phyloP scores from a whole-genome alignment of 2,329 filamentous ascomycete species.

The Fusarium sp. region DNA sequence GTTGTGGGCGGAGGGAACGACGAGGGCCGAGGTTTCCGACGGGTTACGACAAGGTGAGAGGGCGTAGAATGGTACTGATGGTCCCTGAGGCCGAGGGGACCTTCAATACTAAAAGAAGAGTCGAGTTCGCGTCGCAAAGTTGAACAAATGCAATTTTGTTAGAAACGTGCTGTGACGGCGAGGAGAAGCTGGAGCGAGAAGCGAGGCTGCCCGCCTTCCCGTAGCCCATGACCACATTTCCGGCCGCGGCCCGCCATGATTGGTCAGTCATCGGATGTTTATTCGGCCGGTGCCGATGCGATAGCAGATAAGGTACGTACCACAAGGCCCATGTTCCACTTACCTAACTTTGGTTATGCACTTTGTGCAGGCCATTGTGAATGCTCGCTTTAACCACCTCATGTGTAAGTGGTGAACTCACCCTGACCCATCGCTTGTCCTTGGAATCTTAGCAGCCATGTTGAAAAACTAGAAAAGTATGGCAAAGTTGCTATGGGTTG shows the following conservation, averaged over 20 bases:
- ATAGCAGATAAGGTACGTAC: constrained; percentile 19
- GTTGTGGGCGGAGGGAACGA: constrained; percentile 34
- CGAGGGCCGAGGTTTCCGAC: constrained; percentile 23
- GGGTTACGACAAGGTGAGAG: not conserved
- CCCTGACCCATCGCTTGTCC: too few species aligned
- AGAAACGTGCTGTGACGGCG: constrained; percentile 39
- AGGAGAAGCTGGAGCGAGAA: constrained; percentile 45
- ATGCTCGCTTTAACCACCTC: not conserved
- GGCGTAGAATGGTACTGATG: not conserved
- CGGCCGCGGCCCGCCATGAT: constrained; percentile 35
- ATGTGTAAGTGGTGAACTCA: not conserved
- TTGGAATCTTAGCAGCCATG: too few species aligned
- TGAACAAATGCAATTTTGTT: constrained; percentile 38
- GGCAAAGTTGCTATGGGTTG: too few species aligned
- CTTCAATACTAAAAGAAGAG: not conserved
- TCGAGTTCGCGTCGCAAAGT: constrained; percentile 22
- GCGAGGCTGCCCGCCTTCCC: constrained; percentile 48
- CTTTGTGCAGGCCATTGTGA: not conserved
- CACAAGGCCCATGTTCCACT: not conserved
- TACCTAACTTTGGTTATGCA: not conserved
- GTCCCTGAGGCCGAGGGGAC: not conserved
- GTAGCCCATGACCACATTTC: constrained; percentile 48
- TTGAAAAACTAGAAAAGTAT: too few species aligned
- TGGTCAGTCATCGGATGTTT: constrained; percentile 28
- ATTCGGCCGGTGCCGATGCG: constrained; percentile 40